Evolutionary conservation across 2,329 filamentous ascomycete genomes (phyloP), one percentile per base, ranked within the genome.

Genomic region (Simplicillium aogashimaense): DNA sequence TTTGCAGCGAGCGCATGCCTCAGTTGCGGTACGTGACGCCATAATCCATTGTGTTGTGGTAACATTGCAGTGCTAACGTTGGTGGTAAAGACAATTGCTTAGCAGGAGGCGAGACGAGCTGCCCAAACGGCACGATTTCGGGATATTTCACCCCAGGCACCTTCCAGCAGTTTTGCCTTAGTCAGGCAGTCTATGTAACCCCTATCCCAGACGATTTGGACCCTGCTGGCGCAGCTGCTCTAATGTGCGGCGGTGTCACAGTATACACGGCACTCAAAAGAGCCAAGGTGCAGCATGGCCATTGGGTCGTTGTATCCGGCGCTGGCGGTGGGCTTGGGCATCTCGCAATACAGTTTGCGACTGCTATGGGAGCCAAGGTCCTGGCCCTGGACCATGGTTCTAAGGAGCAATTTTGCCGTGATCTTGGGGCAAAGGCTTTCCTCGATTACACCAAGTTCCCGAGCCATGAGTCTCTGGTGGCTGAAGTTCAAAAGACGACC

Each of bases 271-370:
- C 78, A 15, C 56, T 87, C 44, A 87, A 86, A 63, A 64, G 81
- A 85, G 59, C 81, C 2, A 73, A 71, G 29, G 74, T 69, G 2
- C 64, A 70, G 31, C 74, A 81, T 1, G 84, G 83, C 7, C 76
- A 87, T 59, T 81, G 71, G 34, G 74, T 88, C 20, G 82, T 81
- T 40, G 78, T 88, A 47, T 79, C 84, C 39, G 84, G 84, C 54
- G 83, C 83, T 15, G 83, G 83, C 46, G 83, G 84, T 58, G 83
- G 83, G 43, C 69, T 88, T 29, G 83, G 83, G 25, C 52, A 53
- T 28, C 66, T 88, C 47, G 83, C 82, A 7, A 69, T 79, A 50
- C 86, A 90, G 63, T 89, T 88, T 59, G 84, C 83, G 29, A 82
- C 33, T 33, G 42, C 35, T 6, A 43, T 57, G 38, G 55, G 56